phyloP scores from a whole-genome alignment of 1,139 yeast species.

The Yamadazyma pseudoaaseri region DNA sequence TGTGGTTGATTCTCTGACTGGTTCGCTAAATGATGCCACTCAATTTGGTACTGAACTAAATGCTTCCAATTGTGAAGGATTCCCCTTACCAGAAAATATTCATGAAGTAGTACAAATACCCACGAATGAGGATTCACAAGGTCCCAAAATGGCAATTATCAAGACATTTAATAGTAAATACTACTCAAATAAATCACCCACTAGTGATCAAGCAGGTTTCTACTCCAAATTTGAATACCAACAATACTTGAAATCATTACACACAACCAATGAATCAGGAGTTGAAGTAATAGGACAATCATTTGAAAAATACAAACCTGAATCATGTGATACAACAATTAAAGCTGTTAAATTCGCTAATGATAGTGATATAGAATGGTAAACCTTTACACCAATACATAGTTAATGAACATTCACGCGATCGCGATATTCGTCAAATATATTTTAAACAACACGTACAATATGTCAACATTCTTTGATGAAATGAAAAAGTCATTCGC shows the following conservation, averaged over 20 bases:
- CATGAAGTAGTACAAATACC: slow-evolving; percentile 69
- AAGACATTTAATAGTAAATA: slow-evolving; percentile 37
- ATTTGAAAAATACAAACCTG: slow-evolving; percentile 4
- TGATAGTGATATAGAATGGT: slow-evolving; percentile 33
- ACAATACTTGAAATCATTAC: slow-evolving; percentile 19
- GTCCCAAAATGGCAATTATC: slow-evolving; percentile 53
- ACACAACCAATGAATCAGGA: slow-evolving; percentile 14
- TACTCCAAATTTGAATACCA: slow-evolving; percentile 23
- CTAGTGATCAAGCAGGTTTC: background rate
- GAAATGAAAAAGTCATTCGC: slow-evolving; percentile 70
- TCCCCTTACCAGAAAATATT: slow-evolving; percentile 59
- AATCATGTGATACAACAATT: slow-evolving; percentile 2
- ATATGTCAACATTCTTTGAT: slow-evolving; percentile 75
- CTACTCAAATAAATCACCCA: background rate
- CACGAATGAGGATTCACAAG: slow-evolving; percentile 38
- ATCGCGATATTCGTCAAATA: background rate
- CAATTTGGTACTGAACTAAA: slow-evolving; percentile 75
- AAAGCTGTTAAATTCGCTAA: slow-evolving; percentile 50
- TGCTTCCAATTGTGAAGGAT: slow-evolving; percentile 59
- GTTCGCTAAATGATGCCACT: slow-evolving; percentile 67
- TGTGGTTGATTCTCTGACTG: slow-evolving; percentile 68
- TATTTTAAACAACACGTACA: slow-evolving; percentile 7
- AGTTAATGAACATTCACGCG: slow-evolving; percentile 1
- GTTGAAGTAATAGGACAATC: slow-evolving; percentile 16
- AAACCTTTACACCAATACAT: background rate